These are phyloP conservation scores for Backusella macrospora DNA, from an alignment of 192 early-diverging fungal species.

Conservation along the genomic window DNA sequence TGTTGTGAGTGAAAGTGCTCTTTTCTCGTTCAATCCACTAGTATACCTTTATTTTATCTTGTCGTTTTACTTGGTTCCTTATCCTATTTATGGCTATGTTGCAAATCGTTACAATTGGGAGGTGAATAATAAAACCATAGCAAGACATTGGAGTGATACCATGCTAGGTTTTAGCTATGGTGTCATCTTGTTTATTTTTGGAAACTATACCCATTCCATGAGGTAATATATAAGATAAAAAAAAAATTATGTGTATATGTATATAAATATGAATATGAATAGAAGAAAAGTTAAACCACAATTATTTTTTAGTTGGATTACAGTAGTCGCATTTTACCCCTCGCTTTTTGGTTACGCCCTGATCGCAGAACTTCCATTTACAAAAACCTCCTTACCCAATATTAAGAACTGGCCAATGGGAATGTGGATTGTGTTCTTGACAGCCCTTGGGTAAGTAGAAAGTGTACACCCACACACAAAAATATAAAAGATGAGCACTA, in stretches of 20 bases:
- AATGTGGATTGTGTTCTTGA: constrained; percentile 67
- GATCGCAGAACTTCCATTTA: constrained; percentile 69
- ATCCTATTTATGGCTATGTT: constrained; percentile 57
- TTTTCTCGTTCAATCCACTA: constrained; percentile 53
- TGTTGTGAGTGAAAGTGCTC: constrained; percentile 24
- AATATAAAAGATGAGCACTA: no score
- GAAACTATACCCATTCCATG: constrained; percentile 69
- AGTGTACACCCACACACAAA: not conserved
- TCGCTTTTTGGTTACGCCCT: constrained; percentile 55
- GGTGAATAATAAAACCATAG: constrained; percentile 60
- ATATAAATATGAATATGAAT: no score
- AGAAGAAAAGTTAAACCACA: not conserved
- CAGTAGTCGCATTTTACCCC: constrained; percentile 44
- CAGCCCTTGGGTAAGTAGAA: constrained; percentile 48
- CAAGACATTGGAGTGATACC: constrained; percentile 69
- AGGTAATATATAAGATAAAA: constrained; percentile 42
- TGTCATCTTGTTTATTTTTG: constrained; percentile 73
- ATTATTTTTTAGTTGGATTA: constrained; percentile 39
- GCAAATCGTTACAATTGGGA: constrained; percentile 70
- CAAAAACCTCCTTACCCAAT: constrained; percentile 65
- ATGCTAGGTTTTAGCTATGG: constrained; percentile 61
- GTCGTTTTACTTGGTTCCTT: constrained; percentile 55
- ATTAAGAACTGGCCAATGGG: constrained; percentile 65
- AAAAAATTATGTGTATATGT: not conserved
- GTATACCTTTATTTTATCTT: constrained; percentile 57